Conservation (phyloP, 2,329 filamentous ascomycete species). For the Gaeumannomyces tritici region DNA sequence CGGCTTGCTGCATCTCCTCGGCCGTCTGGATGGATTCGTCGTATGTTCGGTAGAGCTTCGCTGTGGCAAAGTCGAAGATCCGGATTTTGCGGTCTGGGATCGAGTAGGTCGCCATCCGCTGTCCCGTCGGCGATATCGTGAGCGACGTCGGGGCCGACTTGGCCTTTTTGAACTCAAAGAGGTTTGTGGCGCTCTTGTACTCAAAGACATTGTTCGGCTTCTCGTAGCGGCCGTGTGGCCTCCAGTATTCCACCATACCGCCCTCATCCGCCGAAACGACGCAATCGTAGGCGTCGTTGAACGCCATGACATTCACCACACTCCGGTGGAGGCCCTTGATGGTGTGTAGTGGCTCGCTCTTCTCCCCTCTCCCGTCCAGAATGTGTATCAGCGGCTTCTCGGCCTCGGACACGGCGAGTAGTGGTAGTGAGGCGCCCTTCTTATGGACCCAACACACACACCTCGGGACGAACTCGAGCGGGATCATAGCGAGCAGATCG, state of each 20-base stretch:
- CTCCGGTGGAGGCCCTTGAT: constrained; percentile 72
- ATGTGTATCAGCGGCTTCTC: constrained; percentile 64
- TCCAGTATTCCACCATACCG: constrained; percentile 97
- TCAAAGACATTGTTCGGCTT: constrained; percentile 89
- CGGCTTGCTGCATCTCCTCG: constrained; percentile 93
- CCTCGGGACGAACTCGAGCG: constrained; percentile 64
- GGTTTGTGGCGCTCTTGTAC: constrained; percentile 85
- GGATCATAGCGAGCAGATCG: constrained; percentile 74
- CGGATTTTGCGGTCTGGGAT: constrained; percentile 90
- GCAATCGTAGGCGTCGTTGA: constrained; percentile 82
- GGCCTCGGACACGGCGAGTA: constrained; percentile 75
- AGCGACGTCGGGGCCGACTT: constrained; percentile 78
- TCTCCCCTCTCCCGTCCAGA: constrained; percentile 85
- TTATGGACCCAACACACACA: constrained; percentile 88
- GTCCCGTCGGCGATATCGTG: constrained; percentile 75
- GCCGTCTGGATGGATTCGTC: constrained; percentile 87
- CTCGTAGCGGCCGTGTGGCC: constrained; percentile 68
- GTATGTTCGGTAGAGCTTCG: constrained; percentile 83
- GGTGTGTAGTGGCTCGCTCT: constrained; percentile 63
- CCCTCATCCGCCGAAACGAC: constrained; percentile 81
- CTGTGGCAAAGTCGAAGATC: constrained; percentile 84
- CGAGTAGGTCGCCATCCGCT: constrained; percentile 81
- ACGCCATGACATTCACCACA: constrained; percentile 76
- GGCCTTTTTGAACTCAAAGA: constrained; percentile 96
- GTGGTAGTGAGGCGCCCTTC: constrained; percentile 76